Evolutionary conservation across 495 filamentous ascomycete species (phyloP).

Genomic region (Penicillium fimorum): DNA sequence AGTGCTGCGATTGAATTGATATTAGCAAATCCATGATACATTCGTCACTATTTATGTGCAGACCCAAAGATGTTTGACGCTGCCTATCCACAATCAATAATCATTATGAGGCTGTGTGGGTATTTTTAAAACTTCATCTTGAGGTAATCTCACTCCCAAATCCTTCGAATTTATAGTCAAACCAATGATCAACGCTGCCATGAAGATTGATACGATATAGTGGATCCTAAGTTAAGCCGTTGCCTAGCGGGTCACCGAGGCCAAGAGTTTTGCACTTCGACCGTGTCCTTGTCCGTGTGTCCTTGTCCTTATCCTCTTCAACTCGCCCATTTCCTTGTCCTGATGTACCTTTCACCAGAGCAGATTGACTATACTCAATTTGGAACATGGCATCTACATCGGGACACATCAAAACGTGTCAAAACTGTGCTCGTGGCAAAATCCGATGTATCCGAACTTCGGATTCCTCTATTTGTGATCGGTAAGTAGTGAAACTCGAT

Average conservation of each 20-base stretch:
- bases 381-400: background rate
- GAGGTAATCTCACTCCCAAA: background rate
- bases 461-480: constrained; percentile 3
- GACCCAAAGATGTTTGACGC: background rate
- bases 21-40: background rate
- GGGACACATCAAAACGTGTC: constrained; percentile 1
- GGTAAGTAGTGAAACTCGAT: constrained; percentile 1
- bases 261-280: background rate
- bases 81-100: background rate
- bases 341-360: background rate
- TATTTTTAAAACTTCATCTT: background rate
- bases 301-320: constrained; percentile 10
- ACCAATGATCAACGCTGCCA: constrained; percentile 4
- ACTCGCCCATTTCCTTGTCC: background rate
- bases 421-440: constrained; percentile 7
- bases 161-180: constrained; percentile 1
- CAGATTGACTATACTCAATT: constrained; percentile 1
- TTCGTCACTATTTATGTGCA: constrained; percentile 3
- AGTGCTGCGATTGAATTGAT: background rate
- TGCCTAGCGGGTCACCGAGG: background rate
- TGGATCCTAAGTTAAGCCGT: constrained; percentile 1
- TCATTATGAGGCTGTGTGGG: background rate
- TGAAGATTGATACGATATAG: background rate
- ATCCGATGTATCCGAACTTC: constrained; percentile 5
- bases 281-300: constrained; percentile 5